Percentiles rank a stretch among this genome's conserved stretches.
Conservation (phyloP, 1,284 basidiomycete genomes). For the Sanguinoderma infundibulare region DNA sequence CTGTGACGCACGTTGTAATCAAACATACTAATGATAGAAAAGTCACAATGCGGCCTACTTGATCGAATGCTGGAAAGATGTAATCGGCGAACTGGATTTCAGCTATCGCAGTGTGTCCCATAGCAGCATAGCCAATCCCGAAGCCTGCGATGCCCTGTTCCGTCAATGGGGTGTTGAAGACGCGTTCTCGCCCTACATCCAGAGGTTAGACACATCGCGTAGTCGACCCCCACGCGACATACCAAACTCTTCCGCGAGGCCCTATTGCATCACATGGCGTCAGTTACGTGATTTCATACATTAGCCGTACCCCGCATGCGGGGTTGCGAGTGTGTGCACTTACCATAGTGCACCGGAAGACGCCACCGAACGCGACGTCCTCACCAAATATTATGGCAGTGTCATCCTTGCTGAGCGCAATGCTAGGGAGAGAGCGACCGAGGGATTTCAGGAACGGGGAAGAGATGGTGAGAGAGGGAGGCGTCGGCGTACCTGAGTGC, state of each 20-base stretch:
- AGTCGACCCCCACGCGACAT: constrained; percentile 13
- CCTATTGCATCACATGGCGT: constrained; percentile 47
- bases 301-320: constrained; percentile 1
- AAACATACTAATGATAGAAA: not conserved
- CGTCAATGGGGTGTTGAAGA: constrained; percentile 95
- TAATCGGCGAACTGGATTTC: constrained; percentile 92
- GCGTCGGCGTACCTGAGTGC: constrained; percentile 68
- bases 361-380: constrained; percentile 92
- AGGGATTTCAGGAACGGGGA: constrained; percentile 4
- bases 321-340: constrained; percentile 16
- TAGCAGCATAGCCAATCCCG: constrained; percentile 89
- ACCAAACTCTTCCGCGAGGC: constrained; percentile 93
- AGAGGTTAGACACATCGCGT: not conserved
- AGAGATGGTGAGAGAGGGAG: constrained; percentile 3
- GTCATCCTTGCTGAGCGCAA: constrained; percentile 84
- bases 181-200: constrained; percentile 77
- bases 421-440: constrained; percentile 48
- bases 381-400: constrained; percentile 91
- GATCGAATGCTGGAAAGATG: constrained; percentile 92
- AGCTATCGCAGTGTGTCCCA: constrained; percentile 94
- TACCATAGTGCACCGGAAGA: constrained; percentile 89
- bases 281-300: not conserved
- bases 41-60: constrained; percentile 52
- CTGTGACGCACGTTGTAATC: constrained; percentile 41
- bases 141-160: constrained; percentile 97